Percentiles rank a stretch among this genome's conserved stretches.
Evolutionary conservation across 805 yeast genomes (phyloP).

Genomic region (Ascoidea tarda): DNA sequence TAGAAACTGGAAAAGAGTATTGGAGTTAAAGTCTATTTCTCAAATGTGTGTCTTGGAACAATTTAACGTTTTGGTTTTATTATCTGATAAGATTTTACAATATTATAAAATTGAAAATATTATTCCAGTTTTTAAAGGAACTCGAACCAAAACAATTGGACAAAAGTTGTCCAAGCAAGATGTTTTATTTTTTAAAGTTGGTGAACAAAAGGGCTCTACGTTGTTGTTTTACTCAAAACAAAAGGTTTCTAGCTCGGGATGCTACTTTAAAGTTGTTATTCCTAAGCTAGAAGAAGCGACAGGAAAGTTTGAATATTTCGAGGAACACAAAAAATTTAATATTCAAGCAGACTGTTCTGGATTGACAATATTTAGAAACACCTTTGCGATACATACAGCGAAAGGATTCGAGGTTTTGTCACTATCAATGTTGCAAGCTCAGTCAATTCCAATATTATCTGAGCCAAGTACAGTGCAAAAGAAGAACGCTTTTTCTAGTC

Average conservation of each 20-base stretch:
- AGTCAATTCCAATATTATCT: conserved; percentile 43
- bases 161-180: conserved; percentile 35
- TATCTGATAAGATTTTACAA: conserved; percentile 44
- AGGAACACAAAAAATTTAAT: conserved; percentile 31
- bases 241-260: conserved; percentile 30
- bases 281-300: conserved; percentile 42
- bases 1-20: conserved; percentile 40
- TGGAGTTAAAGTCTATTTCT: conserved; percentile 35
- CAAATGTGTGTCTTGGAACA: conserved; percentile 49
- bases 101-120: conserved; percentile 53
- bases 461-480: conserved; percentile 12
- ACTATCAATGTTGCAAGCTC: conserved; percentile 37
- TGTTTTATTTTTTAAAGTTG: conserved; percentile 51
- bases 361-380: conserved; percentile 47
- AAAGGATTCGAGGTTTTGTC: conserved; percentile 56
- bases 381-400: conserved; percentile 52
- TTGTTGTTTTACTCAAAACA: conserved; percentile 43
- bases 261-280: conserved; percentile 39
- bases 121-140: conserved; percentile 39
- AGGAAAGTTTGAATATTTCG: conserved; percentile 26
- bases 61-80: conserved; percentile 38
- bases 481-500: conserved; percentile 12
- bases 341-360: conserved; percentile 44
- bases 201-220: conserved; percentile 48
- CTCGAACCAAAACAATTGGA: conserved; percentile 24